Conservation (phyloP, 371 early-diverging fungal species). For the Coemansia sp. region DNA sequence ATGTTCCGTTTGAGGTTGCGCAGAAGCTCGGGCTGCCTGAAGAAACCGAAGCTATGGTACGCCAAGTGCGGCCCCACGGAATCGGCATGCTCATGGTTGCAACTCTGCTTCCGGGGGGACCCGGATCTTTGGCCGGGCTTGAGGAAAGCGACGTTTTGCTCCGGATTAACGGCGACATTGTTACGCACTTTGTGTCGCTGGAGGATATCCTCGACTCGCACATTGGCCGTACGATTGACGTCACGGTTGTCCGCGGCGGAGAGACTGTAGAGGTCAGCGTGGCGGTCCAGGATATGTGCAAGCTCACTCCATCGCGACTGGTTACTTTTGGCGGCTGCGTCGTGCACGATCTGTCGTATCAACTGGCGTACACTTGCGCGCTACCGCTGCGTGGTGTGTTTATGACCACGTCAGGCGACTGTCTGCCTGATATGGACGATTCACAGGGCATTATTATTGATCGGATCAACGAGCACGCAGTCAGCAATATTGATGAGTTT, state of each 20-base stretch:
- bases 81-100: constrained; percentile 88
- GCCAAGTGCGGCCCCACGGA: constrained; percentile 64
- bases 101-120: constrained; percentile 80
- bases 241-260: constrained; percentile 72
- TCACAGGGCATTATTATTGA: constrained; percentile 57
- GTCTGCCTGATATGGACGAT: constrained; percentile 55
- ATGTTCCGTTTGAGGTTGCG: constrained; percentile 59
- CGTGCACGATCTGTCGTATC: constrained; percentile 81
- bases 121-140: constrained; percentile 62
- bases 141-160: constrained; percentile 88
- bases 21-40: constrained; percentile 67
- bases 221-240: constrained; percentile 63
- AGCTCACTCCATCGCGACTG: constrained; percentile 63
- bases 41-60: constrained; percentile 70
- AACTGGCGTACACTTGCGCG: constrained; percentile 74
- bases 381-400: constrained; percentile 75
- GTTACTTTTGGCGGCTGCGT: constrained; percentile 82
- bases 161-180: constrained; percentile 70
- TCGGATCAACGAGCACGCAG: constrained; percentile 66
- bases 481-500: constrained; percentile 74
- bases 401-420: constrained; percentile 63
- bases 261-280: constrained; percentile 55
- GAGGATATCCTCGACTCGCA: constrained; percentile 74
- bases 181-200: constrained; percentile 84
- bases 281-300: constrained; percentile 70